A percentile compares a stretch with the other conserved stretches of the same genome.
These are phyloP conservation scores for Adansonia rubrostipa DNA, from an alignment of 441 rosid species.

Conservation along the genomic window DNA sequence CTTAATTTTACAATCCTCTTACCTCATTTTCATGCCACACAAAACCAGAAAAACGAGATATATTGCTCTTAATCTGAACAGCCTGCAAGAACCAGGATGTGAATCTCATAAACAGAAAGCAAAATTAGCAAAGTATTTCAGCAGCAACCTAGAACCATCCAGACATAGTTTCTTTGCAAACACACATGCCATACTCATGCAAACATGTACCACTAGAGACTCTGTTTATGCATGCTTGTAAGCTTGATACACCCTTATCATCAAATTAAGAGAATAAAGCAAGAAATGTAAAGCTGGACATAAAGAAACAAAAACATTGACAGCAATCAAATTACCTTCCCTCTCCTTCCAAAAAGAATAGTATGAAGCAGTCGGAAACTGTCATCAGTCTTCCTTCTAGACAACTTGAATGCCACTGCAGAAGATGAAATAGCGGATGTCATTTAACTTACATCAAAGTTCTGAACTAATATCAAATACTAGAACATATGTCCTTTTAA, in stretches of 20 bases:
- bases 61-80: constrained; percentile 75
- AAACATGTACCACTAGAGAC: not conserved
- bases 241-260: not conserved
- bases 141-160: not conserved
- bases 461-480: not conserved
- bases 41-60: constrained; percentile 87
- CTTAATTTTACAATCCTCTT: constrained; percentile 21
- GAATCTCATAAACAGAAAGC: constrained; percentile 26
- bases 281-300: not conserved
- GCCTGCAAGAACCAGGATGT: constrained; percentile 62
- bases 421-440: constrained; percentile 29
- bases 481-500: not conserved
- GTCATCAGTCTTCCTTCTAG: constrained; percentile 77
- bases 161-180: not conserved
- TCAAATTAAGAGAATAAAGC: not conserved
- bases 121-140: constrained; percentile 2
- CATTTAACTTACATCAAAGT: constrained; percentile 20
- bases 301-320: not conserved
- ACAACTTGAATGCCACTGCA: constrained; percentile 82
- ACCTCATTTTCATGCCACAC: constrained; percentile 96
- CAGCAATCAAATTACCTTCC: constrained; percentile 59
- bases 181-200: not conserved
- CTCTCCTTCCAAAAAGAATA: constrained; percentile 82
- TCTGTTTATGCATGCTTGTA: not conserved
- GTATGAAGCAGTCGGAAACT: constrained; percentile 73